Evolutionary conservation across 176 grass and related monocot genomes (phyloP), one percentile per base, ranked within the genome.

Genomic region (Cenchrus americanus): DNA sequence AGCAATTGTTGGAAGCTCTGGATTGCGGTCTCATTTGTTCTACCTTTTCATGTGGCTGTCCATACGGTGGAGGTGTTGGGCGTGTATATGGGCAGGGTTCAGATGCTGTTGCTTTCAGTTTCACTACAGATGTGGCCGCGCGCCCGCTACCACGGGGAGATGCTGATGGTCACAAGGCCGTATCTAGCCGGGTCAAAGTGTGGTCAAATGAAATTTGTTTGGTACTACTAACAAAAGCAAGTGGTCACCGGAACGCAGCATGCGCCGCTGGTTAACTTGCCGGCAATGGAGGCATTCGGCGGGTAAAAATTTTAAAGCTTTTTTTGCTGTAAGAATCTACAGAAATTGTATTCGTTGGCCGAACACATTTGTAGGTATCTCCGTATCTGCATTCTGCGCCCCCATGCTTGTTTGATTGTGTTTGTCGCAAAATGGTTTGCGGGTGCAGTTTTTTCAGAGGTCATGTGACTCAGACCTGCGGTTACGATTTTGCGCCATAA

Each of bases 1-100:
- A 86, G 67, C 61, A 90, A 79, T 74, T 10, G 67, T 83, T 82
- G 73, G 88, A 86, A 90, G 73, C 83, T 74, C 17, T 67, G 80
- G 76, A 83, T 86, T 90, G 79, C 66, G 49, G 67, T 18, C 17
- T 79, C 50, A 64, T 73, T 52, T 53, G 49, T 79, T 82, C 41
- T 78, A 52, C 64, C 58, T 22, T 72, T 72, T 51, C 32, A 30
- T 8, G 49, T 80, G 63, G 30, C 10, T 81, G 62, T 54, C 47
- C 15, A n/a, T 54, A 37, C 24, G 34, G 19, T 78, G 34, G 77
- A 77, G 71, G 49, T 85, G 17, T 48, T 77, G 37, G 47, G 61
- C 62, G 54, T 61, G 52, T 48, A 71, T 82, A 77, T 78, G 84
- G 78, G 43, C 79, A 66, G 17, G 44, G 18, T 23, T 86, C 22